phyloP scores from a whole-genome alignment of 202 grass and related monocot species.

The Setaria viridis region DNA sequence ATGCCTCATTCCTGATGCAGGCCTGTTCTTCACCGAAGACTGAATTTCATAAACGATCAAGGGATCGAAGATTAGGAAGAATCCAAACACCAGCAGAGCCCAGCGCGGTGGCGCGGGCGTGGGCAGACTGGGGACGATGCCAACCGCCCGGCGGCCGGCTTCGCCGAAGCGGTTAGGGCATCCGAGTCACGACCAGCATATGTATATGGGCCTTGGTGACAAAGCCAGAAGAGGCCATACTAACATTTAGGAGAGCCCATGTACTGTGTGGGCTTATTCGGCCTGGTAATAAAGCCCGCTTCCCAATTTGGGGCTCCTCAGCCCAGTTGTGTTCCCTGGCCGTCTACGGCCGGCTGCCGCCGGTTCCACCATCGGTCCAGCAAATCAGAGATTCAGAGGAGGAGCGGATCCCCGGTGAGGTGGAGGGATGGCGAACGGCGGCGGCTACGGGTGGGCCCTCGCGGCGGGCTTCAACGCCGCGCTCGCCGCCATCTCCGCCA shows the following conservation, averaged over 20 bases:
- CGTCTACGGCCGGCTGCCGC: not conserved
- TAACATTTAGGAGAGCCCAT: not conserved
- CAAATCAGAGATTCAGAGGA: not conserved
- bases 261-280: not conserved
- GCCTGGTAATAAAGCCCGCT: not conserved
- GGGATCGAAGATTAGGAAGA: not conserved
- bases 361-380: not conserved
- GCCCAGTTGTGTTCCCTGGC: not conserved
- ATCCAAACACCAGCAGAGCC: not conserved
- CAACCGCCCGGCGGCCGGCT: no score
- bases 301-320: not conserved
- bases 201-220: not conserved
- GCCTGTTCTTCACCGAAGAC: not conserved
- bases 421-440: slow-evolving; percentile 47
- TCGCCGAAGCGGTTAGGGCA: not conserved
- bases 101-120: no score
- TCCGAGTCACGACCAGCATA: not conserved
- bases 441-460: slow-evolving; percentile 85
- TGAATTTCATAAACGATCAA: not conserved
- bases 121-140: no score
- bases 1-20: not conserved
- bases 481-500: slow-evolving; percentile 84
- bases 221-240: not conserved
- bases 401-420: slow-evolving; percentile 49
- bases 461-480: slow-evolving; percentile 80